Evolutionary conservation across 108 stramenopile genomes (phyloP).

Genomic region (Cyclostephanos tholiformis): DNA sequence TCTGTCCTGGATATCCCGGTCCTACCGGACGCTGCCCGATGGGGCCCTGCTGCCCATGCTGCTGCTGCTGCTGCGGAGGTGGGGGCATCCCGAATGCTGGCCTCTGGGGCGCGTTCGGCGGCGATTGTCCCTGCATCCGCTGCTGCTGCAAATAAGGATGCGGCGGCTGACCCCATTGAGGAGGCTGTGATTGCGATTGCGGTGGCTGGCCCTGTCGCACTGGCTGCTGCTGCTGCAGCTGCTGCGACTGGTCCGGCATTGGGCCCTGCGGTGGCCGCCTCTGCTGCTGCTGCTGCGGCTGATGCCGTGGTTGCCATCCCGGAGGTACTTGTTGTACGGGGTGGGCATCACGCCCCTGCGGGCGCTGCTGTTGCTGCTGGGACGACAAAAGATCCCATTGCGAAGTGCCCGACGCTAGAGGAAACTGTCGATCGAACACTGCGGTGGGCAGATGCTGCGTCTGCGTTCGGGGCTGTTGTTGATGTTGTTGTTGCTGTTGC

Average conservation of each 20-base stretch:
- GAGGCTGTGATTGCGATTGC: not conserved
- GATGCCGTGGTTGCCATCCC: slow-evolving; percentile 14
- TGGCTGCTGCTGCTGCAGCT: slow-evolving; percentile 1
- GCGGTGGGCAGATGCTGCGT: slow-evolving; percentile 7
- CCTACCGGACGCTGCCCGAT: not conserved
- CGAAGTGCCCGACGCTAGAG: not conserved
- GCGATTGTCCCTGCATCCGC: slow-evolving; percentile 12
- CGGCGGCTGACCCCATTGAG: slow-evolving; percentile 4
- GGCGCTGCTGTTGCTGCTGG: slow-evolving; percentile 32
- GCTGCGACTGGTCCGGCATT: slow-evolving; percentile 12
- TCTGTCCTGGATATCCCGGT: slow-evolving; percentile 7
- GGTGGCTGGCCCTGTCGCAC: slow-evolving; percentile 13
- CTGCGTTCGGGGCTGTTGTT: slow-evolving; percentile 3
- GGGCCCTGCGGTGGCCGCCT: slow-evolving; percentile 9
- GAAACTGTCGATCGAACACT: not conserved
- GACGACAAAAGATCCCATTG: not conserved
- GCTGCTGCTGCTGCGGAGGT: slow-evolving; percentile 9
- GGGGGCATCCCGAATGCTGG: slow-evolving; percentile 36
- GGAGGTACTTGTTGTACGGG: not conserved
- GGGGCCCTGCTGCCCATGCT: slow-evolving; percentile 7
- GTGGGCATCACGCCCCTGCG: slow-evolving; percentile 10
- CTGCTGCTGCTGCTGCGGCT: slow-evolving; percentile 25
- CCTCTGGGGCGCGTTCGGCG: slow-evolving; percentile 23
- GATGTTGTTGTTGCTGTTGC: slow-evolving; percentile 3
- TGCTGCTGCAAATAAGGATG: slow-evolving; percentile 20